Evolutionary conservation across 495 filamentous ascomycete genomes (phyloP).

Genomic region (Hypoxylon fuscum): DNA sequence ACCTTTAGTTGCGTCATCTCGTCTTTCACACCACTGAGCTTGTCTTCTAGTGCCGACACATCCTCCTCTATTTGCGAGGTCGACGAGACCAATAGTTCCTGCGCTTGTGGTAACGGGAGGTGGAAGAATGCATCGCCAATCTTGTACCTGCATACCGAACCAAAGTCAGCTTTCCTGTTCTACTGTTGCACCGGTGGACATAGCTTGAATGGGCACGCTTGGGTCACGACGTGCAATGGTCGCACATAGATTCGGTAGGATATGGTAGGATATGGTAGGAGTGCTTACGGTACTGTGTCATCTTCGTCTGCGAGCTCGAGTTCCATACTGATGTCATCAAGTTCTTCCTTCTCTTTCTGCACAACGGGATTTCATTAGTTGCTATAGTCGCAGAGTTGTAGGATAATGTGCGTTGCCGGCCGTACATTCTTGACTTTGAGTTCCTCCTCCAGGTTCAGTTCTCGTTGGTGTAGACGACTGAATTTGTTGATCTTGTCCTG

Average conservation of each 20-base stretch:
- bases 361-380: constrained; percentile 35
- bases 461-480: constrained; percentile 90
- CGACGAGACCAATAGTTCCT: constrained; percentile 78
- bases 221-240: too few species aligned
- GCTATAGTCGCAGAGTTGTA: background rate
- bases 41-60: constrained; percentile 78
- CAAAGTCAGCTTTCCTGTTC: constrained; percentile 28
- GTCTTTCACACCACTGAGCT: constrained; percentile 74
- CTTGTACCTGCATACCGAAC: constrained; percentile 74
- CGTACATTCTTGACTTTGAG: constrained; percentile 83
- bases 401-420: background rate
- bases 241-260: too few species aligned
- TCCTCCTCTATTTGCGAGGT: constrained; percentile 77
- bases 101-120: constrained; percentile 81
- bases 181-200: background rate
- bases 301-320: constrained; percentile 96
- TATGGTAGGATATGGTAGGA: background rate
- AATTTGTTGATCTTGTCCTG: constrained; percentile 99
- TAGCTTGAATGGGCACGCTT: background rate
- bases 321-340: constrained; percentile 90
- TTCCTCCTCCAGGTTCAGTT: constrained; percentile 79
- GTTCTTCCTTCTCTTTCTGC: constrained; percentile 98
- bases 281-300: constrained; percentile 81
- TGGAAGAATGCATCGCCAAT: constrained; percentile 95
- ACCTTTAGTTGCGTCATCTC: constrained; percentile 90